A percentile compares a stretch with the other conserved stretches of the same genome.
These are phyloP conservation scores for Yarrowia sp. DNA, from an alignment of 805 yeast genomes.

Conservation along the genomic window DNA sequence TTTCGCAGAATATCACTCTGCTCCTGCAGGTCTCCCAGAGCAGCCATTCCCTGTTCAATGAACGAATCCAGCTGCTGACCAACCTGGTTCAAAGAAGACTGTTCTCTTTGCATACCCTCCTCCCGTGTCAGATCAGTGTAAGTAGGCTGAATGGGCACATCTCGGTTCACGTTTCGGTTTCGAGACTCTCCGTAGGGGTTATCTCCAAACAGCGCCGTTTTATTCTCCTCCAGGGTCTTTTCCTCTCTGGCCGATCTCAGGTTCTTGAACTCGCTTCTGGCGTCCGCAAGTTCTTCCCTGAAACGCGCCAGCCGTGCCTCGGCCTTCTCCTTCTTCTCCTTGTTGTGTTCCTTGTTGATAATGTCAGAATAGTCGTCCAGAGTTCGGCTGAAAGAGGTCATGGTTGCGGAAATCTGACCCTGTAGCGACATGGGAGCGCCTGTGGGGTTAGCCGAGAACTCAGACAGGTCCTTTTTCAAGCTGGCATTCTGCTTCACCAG, in stretches of 20 bases:
- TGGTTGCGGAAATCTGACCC: constrained; percentile 79
- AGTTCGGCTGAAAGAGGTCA: constrained; percentile 77
- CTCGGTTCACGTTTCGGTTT: constrained; percentile 34
- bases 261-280: constrained; percentile 59
- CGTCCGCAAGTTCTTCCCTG: constrained; percentile 53
- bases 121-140: constrained; percentile 50
- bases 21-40: constrained; percentile 83
- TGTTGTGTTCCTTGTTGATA: constrained; percentile 63
- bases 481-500: constrained; percentile 85
- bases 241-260: constrained; percentile 65
- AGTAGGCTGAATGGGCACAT: constrained; percentile 39
- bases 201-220: constrained; percentile 61
- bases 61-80: constrained; percentile 87
- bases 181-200: constrained; percentile 35
- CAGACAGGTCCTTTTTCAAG: constrained; percentile 69
- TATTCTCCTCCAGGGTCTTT: constrained; percentile 55
- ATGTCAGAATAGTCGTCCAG: constrained; percentile 70
- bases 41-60: constrained; percentile 84
- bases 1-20: constrained; percentile 76
- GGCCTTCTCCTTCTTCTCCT: constrained; percentile 62
- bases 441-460: constrained; percentile 63
- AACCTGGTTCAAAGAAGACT: constrained; percentile 63
- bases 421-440: constrained; percentile 78
- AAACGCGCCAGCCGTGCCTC: constrained; percentile 68
- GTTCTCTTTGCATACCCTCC: constrained; percentile 76